These are phyloP conservation scores for Myriosclerotinia duriaeana DNA, from an alignment of 2,329 filamentous ascomycete genomes.

Conservation along the genomic window DNA sequence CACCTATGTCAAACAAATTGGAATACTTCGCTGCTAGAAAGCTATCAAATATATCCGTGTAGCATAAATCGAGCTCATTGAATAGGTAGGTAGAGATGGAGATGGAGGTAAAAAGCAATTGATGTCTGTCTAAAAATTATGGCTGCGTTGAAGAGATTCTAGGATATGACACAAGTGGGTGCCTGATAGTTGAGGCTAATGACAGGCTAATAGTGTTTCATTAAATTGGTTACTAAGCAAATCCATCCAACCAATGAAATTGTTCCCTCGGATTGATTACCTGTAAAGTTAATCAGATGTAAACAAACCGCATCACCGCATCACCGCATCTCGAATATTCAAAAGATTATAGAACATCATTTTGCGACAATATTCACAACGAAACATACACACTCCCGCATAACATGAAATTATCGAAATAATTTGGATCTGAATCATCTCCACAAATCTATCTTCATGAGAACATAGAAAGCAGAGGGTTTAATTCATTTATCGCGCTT, in stretches of 20 bases:
- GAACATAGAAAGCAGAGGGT: slow-evolving; percentile 6
- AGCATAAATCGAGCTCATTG: too few species aligned
- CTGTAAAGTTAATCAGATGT: slow-evolving; percentile 10
- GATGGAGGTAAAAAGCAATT: too few species aligned
- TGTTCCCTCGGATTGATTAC: neutral
- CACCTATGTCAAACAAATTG: too few species aligned
- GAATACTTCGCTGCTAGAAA: too few species aligned
- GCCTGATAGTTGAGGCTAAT: too few species aligned
- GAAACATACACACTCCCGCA: slow-evolving; percentile 2
- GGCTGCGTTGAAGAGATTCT: too few species aligned
- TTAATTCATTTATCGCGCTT: slow-evolving; percentile 1
- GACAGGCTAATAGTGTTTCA: too few species aligned
- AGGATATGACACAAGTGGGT: too few species aligned
- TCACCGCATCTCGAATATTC: slow-evolving; percentile 19
- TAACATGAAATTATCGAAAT: slow-evolving; percentile 7
- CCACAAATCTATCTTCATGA: slow-evolving; percentile 21
- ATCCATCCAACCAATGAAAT: neutral
- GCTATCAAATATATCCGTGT: too few species aligned
- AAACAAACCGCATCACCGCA: slow-evolving; percentile 24
- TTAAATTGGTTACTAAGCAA: slow-evolving; percentile 9
- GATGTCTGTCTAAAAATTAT: neutral
- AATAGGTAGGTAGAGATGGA: too few species aligned
- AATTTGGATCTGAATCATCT: neutral
- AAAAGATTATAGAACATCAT: slow-evolving; percentile 10
- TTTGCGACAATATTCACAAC: slow-evolving; percentile 25